phyloP scores from a whole-genome alignment of 768 basidiomycete species.

The Lactarius akahatsu region DNA sequence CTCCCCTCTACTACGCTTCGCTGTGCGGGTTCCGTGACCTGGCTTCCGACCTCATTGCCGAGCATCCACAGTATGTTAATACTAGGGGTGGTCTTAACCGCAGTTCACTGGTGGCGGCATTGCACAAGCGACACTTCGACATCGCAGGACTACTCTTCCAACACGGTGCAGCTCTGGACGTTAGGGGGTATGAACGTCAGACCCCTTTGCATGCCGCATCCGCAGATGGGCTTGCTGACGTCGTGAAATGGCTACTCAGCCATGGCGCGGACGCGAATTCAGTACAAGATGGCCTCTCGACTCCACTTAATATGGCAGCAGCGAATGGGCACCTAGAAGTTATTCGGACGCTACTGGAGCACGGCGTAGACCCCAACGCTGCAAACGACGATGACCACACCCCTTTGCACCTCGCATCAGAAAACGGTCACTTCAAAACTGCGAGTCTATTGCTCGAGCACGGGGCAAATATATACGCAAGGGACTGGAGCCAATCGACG shows the following conservation, averaged over 20 bases:
- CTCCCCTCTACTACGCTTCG: constrained; percentile 3
- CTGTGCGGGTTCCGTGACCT: no score
- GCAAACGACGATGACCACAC: not conserved
- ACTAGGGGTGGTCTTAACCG: not conserved
- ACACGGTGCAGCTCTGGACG: no score
- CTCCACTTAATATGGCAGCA: not conserved
- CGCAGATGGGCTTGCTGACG: not conserved
- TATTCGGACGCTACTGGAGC: not conserved
- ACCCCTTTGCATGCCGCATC: not conserved
- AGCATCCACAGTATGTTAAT: not conserved
- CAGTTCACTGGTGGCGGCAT: not conserved
- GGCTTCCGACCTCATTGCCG: no score
- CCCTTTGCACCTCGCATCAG: not conserved
- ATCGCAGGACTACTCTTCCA: not conserved
- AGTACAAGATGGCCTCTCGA: not conserved
- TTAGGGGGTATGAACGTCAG: no score
- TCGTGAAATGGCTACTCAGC: not conserved
- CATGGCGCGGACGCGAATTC: not conserved
- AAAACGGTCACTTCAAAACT: not conserved
- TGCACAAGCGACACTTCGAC: not conserved
- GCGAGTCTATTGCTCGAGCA: not conserved
- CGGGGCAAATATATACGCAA: no score
- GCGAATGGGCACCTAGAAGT: not conserved
- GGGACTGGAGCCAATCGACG: not conserved
- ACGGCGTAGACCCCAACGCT: not conserved